Percentiles rank a stretch among this genome's conserved stretches.
Evolutionary conservation across 2,329 filamentous ascomycete species (phyloP).

Genomic region (Beauveria brongniartii): DNA sequence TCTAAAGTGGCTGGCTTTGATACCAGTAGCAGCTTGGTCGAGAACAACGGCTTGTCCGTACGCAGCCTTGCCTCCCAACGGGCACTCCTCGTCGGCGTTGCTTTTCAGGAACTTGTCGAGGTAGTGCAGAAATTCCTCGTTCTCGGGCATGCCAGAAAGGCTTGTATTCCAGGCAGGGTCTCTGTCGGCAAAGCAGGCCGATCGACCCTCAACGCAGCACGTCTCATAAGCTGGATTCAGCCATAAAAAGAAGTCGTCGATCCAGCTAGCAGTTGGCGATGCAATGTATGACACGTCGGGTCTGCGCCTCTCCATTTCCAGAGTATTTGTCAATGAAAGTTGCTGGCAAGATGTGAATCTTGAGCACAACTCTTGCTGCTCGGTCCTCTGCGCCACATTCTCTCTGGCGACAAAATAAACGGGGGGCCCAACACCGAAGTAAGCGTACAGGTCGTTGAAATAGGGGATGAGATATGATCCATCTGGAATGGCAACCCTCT

Average conservation of each 20-base stretch:
- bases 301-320: slow-evolving; percentile 91
- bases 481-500: slow-evolving; percentile 86
- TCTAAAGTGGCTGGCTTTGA: slow-evolving; percentile 84
- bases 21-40: slow-evolving; percentile 55
- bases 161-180: slow-evolving; percentile 83
- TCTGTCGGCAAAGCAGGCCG: slow-evolving; percentile 71
- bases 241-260: slow-evolving; percentile 96
- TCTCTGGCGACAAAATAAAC: slow-evolving; percentile 91
- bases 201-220: slow-evolving; percentile 61
- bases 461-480: slow-evolving; percentile 94
- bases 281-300: slow-evolving; percentile 81
- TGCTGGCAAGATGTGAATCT: slow-evolving; percentile 83
- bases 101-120: slow-evolving; percentile 73
- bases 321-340: slow-evolving; percentile 75
- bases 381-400: slow-evolving; percentile 64
- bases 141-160: slow-evolving; percentile 84
- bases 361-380: slow-evolving; percentile 83
- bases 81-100: slow-evolving; percentile 75
- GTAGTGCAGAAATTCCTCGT: slow-evolving; percentile 83
- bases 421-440: slow-evolving; percentile 84
- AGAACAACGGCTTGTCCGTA: slow-evolving; percentile 81
- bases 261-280: slow-evolving; percentile 85
- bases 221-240: slow-evolving; percentile 73
- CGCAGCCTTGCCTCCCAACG: slow-evolving; percentile 78
- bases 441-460: slow-evolving; percentile 91